Percentiles rank a stretch among this genome's conserved stretches.
Conservation (phyloP, 2,329 filamentous ascomycete genomes). For the Penicillium sp. region DNA sequence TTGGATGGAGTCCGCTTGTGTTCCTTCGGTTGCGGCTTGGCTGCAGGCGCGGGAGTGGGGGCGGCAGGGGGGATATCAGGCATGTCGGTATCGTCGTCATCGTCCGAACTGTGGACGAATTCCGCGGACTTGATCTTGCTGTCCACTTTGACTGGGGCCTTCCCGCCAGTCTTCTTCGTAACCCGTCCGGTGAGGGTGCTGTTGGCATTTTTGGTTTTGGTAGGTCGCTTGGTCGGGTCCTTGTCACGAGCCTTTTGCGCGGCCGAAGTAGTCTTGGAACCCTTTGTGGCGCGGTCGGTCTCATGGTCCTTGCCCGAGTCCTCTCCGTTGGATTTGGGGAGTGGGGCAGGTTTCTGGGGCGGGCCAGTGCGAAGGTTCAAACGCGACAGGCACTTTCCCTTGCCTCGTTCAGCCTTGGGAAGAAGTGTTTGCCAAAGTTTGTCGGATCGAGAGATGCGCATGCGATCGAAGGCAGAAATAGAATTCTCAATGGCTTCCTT, state of each 20-base stretch:
- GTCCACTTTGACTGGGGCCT: constrained; percentile 38
- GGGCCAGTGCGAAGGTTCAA: constrained; percentile 47
- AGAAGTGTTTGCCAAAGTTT: constrained; percentile 62
- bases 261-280: constrained; percentile 24
- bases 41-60: constrained; percentile 9
- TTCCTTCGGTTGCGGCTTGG: constrained; percentile 19
- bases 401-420: constrained; percentile 59
- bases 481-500: constrained; percentile 61
- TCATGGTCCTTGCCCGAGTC: constrained; percentile 40
- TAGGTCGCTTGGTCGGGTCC: constrained; percentile 32
- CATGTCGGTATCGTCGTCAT: constrained; percentile 38
- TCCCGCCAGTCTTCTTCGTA: constrained; percentile 47
- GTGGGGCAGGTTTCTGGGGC: background rate
- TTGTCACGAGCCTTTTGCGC: constrained; percentile 41
- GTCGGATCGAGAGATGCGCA: constrained; percentile 58
- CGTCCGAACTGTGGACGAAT: constrained; percentile 53
- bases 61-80: constrained; percentile 37
- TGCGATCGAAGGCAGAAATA: constrained; percentile 61
- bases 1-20: constrained; percentile 17
- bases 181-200: constrained; percentile 46
- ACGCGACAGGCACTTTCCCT: constrained; percentile 60
- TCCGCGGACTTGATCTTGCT: constrained; percentile 54
- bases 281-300: constrained; percentile 35
- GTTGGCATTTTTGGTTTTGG: constrained; percentile 50
- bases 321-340: constrained; percentile 35